These are phyloP conservation scores for Flaveria linearis DNA, from an alignment of 129 eudicot genomes.

Conservation along the genomic window DNA sequence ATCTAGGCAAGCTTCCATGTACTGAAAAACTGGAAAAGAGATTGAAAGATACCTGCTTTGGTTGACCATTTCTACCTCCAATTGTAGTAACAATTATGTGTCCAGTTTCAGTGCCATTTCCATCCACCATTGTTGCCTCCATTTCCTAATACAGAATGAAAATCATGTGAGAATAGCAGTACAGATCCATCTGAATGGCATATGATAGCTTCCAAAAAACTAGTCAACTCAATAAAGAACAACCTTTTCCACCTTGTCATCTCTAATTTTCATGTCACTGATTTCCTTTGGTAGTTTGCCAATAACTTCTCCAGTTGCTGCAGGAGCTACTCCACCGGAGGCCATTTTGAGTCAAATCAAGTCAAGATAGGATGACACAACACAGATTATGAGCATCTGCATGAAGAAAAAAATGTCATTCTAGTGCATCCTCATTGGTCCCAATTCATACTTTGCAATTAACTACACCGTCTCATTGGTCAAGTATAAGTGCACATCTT, in stretches of 20 bases:
- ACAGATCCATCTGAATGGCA: neutral
- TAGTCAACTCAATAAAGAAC: slow-evolving; percentile 9
- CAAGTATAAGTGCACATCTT: slow-evolving; percentile 7
- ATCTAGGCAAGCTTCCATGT: slow-evolving; percentile 7
- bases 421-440: slow-evolving; percentile 19
- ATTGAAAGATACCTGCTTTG: slow-evolving; percentile 52
- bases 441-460: slow-evolving; percentile 10
- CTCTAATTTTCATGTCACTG: slow-evolving; percentile 62
- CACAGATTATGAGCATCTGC: slow-evolving; percentile 33
- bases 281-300: slow-evolving; percentile 56
- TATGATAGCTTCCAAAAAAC: neutral
- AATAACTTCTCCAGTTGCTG: slow-evolving; percentile 37
- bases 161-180: slow-evolving; percentile 14
- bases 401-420: slow-evolving; percentile 9
- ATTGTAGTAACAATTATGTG: slow-evolving; percentile 71
- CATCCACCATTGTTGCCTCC: slow-evolving; percentile 64
- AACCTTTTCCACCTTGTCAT: slow-evolving; percentile 62
- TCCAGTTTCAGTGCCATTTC: slow-evolving; percentile 72
- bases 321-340: slow-evolving; percentile 37
- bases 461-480: neutral
- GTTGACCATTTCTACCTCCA: slow-evolving; percentile 76
- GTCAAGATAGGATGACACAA: slow-evolving; percentile 21
- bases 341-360: slow-evolving; percentile 30
- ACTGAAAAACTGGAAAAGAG: neutral
- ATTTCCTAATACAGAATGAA: slow-evolving; percentile 41